Evolutionary conservation across 2,329 filamentous ascomycete species (phyloP), one percentile per base, ranked within the genome.

Genomic region (Allantophomopsis lycopodina): DNA sequence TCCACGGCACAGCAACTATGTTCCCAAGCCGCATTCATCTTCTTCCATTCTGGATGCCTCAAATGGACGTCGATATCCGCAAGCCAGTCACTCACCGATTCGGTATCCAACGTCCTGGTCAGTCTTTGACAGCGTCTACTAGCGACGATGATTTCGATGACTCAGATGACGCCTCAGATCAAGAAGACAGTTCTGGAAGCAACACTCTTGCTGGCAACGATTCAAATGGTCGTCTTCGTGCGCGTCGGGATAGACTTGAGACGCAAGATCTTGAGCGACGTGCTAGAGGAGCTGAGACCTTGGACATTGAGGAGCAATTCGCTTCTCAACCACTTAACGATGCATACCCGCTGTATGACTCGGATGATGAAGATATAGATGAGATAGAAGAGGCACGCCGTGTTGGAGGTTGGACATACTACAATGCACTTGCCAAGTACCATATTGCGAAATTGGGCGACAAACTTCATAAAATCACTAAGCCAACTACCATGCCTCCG

Each of bases 1-100:
- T 98, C 42, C 91, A 98, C 59, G 91, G 91, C 43, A 87, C 81
- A 2, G 89, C 89, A 8, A 83, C 76, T 10, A 64, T 98, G 35
- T 93, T 95, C 59, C 88, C 88, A 0, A 73, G 79, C 35, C 77
- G 83, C 40, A 98, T 98, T 60, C 69, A 95, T 36, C 70, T 98
- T 11, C 68, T 98, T 5, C 91, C 91, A 1, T 98, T 85, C 67
- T 98, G 91, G 91, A 84, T 89, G 68, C 91, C 91, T 1, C 91
- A 98, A 62, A 98, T 98, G 91, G 80, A 94, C 49, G 78, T 93
- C 17, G 91, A 98, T 55, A 98, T 98, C 52, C 83, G 88, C 49
- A 98, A 98, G 61, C 87, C 91, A 1, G 74, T 78, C 21, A 86
- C 76, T 4, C 86, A 91, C 52, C 77, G 82, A 49, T 96, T 96